A percentile compares a stretch with the other conserved stretches of the same genome.
Conservation (phyloP, 2,329 filamentous ascomycete genomes). For the Stenocarpella maydis region DNA sequence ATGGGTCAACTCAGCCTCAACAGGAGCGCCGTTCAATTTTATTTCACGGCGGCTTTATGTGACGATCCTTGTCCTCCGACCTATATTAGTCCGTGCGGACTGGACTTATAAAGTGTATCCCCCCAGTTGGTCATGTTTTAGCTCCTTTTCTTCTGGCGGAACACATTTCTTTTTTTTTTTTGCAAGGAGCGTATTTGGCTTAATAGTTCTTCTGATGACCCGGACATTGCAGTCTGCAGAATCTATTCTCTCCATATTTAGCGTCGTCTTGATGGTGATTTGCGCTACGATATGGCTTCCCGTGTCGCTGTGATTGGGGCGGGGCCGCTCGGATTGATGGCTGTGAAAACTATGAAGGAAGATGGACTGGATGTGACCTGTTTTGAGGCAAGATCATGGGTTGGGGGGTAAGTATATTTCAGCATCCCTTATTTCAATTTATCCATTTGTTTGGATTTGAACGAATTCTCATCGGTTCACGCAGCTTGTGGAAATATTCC, state of each 20-base stretch:
- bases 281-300: background rate
- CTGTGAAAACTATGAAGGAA: conserved; percentile 30
- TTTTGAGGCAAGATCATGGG: conserved; percentile 30
- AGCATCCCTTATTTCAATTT: fast-evolving
- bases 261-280: too few relatives aligned
- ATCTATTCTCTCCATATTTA: background rate
- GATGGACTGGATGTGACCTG: conserved; percentile 33
- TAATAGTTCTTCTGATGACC: too few relatives aligned
- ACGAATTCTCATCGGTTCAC: background rate
- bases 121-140: background rate
- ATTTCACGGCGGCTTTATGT: background rate
- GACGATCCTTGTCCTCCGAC: background rate
- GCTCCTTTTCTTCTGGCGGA: background rate
- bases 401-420: conserved; percentile 19
- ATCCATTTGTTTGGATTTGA: fast-evolving
- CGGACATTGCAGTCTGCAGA: too few relatives aligned
- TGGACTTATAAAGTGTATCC: background rate
- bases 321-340: conserved; percentile 32
- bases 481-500: conserved; percentile 32
- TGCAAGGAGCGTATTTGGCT: background rate
- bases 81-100: background rate
- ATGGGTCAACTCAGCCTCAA: background rate
- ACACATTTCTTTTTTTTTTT: too few relatives aligned
- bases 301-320: conserved; percentile 33
- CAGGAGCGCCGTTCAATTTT: background rate